Percentiles rank a stretch among this genome's conserved stretches.
phyloP scores from a whole-genome alignment of 768 basidiomycete species.

The Multifurca ochricompacta region DNA sequence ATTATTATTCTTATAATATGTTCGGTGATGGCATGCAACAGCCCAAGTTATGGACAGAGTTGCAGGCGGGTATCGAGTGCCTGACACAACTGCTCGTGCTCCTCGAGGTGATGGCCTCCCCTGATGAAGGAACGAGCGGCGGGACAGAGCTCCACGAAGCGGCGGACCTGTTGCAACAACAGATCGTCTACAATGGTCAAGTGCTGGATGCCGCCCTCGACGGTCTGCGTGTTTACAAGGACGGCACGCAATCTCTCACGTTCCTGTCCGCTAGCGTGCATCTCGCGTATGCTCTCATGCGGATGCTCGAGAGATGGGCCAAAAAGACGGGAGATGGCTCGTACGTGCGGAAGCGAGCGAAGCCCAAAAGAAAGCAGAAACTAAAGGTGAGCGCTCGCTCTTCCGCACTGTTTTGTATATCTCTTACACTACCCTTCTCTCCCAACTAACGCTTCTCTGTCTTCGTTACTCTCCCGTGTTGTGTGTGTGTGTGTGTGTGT shows the following conservation, averaged over 20 bases:
- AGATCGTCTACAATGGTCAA: constrained; percentile 93
- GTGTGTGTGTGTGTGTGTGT: too few species aligned
- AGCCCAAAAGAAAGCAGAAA: constrained; percentile 39
- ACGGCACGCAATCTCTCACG: constrained; percentile 66
- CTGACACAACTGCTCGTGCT: constrained; percentile 86
- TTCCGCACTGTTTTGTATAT: not conserved
- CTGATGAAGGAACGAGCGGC: constrained; percentile 36
- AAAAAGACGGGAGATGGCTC: constrained; percentile 51
- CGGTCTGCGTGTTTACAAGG: constrained; percentile 68
- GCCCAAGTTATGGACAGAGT: constrained; percentile 92
- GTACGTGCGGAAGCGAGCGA: constrained; percentile 70
- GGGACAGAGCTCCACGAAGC: constrained; percentile 47
- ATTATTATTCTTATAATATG: too few species aligned
- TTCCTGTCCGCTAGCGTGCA: constrained; percentile 85
- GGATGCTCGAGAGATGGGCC: constrained; percentile 84
- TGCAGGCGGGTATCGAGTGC: constrained; percentile 91
- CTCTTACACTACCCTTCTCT: not conserved
- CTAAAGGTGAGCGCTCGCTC: constrained; percentile 28
- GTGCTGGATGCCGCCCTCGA: constrained; percentile 83
- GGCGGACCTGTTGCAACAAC: constrained; percentile 75
- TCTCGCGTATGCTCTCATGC: constrained; percentile 76
- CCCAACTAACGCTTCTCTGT: constrained; percentile 8
- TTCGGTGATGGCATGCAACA: constrained; percentile 27
- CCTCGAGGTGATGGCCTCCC: constrained; percentile 73
- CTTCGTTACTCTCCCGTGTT: constrained; percentile 5